Percentiles rank a stretch among this genome's conserved stretches.
Evolutionary conservation across 768 basidiomycete species (phyloP).

Genomic region (Myochromella boudieri): DNA sequence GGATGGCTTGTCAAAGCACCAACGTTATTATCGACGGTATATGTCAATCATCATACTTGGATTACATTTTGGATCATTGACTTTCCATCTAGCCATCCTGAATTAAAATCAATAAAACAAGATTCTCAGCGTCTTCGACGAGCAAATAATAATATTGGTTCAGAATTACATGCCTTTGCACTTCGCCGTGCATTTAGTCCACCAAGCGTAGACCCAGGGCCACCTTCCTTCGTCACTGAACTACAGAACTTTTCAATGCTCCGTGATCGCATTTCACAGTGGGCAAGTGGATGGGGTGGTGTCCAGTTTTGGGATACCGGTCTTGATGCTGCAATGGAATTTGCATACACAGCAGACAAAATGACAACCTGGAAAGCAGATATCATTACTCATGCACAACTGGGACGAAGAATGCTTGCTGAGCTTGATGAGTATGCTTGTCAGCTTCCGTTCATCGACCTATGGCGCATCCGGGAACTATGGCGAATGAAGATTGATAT

Average conservation of each 20-base stretch:
- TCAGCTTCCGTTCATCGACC: too few relatives aligned
- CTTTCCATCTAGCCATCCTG: not conserved
- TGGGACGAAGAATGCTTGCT: too few relatives aligned
- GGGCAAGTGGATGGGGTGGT: not conserved
- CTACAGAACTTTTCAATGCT: not conserved
- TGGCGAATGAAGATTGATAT: too few relatives aligned
- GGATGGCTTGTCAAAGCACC: conserved; percentile 5
- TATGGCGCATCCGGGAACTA: too few relatives aligned
- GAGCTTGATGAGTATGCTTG: too few relatives aligned
- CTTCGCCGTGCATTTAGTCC: not conserved
- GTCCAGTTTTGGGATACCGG: not conserved
- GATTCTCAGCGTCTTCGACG: not conserved
- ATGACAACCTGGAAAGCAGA: too few relatives aligned
- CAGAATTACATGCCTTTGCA: not conserved
- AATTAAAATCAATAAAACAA: conserved; percentile 1
- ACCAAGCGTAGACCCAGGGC: not conserved
- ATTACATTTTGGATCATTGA: not conserved
- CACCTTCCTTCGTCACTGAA: not conserved
- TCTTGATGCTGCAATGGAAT: too few relatives aligned
- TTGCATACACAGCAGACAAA: too few relatives aligned
- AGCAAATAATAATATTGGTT: not conserved
- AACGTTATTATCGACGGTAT: not conserved
- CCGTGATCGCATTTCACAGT: not conserved
- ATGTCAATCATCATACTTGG: not conserved
- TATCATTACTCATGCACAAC: too few relatives aligned